These are phyloP conservation scores for Solanum dulcamara DNA, from an alignment of 257 asterid species.

Conservation along the genomic window DNA sequence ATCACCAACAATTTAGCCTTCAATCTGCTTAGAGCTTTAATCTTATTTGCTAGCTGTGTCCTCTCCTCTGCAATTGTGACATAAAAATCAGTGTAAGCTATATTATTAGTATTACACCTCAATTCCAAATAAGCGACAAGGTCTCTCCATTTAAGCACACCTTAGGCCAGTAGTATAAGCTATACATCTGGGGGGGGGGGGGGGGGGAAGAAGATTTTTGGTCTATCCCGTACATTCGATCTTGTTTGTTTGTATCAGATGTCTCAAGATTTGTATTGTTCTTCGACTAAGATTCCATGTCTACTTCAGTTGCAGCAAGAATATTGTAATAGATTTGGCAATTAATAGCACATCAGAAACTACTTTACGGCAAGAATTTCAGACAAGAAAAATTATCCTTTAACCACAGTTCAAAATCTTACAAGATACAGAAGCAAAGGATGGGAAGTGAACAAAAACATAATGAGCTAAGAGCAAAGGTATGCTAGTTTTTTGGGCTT, in stretches of 20 bases:
- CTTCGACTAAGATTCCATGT: neutral
- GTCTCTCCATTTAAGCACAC: neutral
- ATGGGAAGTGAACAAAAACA: neutral
- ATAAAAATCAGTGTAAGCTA: neutral
- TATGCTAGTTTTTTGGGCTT: neutral
- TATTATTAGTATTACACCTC: neutral
- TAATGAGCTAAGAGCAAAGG: neutral
- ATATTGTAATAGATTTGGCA: neutral
- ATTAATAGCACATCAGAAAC: neutral
- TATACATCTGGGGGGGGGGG: neutral
- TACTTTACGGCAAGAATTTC: neutral
- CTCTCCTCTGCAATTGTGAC: slow-evolving; percentile 55
- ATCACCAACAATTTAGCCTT: slow-evolving; percentile 82
- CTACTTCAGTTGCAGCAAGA: neutral
- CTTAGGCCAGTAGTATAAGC: neutral
- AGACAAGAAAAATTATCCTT: neutral
- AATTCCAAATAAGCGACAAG: neutral
- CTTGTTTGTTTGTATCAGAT: neutral
- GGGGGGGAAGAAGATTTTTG: neutral
- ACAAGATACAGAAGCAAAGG: neutral
- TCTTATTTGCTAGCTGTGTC: slow-evolving; percentile 77
- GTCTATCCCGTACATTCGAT: neutral
- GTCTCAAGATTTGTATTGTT: neutral
- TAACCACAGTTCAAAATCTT: neutral
- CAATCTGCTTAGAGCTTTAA: slow-evolving; percentile 76